phyloP scores from a whole-genome alignment of 164 flowering plant species.

The Aristolochia californica region DNA sequence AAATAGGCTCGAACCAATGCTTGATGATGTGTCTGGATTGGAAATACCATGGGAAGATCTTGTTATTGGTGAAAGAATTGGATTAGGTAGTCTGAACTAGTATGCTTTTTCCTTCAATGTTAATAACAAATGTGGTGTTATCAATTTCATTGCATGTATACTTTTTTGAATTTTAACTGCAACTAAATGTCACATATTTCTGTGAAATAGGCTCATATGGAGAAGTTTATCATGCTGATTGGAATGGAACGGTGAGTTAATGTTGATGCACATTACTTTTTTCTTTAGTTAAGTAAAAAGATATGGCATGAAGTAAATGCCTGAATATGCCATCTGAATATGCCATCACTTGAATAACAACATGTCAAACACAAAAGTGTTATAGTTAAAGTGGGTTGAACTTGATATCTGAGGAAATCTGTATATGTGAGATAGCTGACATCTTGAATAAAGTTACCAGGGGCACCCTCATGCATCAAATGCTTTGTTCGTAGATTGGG shows the following conservation, averaged over 20 bases:
- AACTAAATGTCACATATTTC: background rate
- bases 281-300: too few relatives aligned
- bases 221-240: slow-evolving; percentile 95
- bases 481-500: too few relatives aligned
- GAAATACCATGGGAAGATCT: slow-evolving; percentile 97
- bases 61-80: slow-evolving; percentile 91
- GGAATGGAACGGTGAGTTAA: slow-evolving; percentile 88
- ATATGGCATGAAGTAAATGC: too few relatives aligned
- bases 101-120: background rate
- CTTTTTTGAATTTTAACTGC: background rate
- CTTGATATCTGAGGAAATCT: too few relatives aligned
- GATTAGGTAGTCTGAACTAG: slow-evolving; percentile 54
- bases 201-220: slow-evolving; percentile 80
- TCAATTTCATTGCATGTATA: slow-evolving; percentile 2
- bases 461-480: too few relatives aligned
- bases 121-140: background rate
- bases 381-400: too few relatives aligned
- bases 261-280: background rate
- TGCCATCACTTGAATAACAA: too few relatives aligned
- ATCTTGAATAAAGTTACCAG: too few relatives aligned
- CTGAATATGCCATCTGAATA: too few relatives aligned
- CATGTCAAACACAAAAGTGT: too few relatives aligned
- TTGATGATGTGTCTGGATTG: slow-evolving; percentile 73
- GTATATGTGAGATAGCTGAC: too few relatives aligned
- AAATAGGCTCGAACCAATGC: slow-evolving; percentile 46